phyloP scores from a whole-genome alignment of 768 basidiomycete genomes.

The Xerocomellus chrysenteron region DNA sequence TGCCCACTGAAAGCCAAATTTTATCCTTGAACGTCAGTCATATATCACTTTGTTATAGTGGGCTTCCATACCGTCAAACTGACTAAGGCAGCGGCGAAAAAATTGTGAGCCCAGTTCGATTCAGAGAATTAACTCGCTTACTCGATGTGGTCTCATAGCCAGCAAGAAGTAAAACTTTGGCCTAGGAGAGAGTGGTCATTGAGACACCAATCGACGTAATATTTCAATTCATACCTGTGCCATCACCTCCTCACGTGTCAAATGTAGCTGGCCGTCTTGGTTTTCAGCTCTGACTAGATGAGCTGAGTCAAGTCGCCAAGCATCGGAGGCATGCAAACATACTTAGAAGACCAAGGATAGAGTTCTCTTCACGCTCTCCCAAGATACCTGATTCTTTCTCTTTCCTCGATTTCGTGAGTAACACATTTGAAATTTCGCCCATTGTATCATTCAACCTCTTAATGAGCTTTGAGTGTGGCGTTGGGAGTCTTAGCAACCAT shows the following conservation, averaged over 20 bases:
- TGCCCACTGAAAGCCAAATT: conserved; percentile 39
- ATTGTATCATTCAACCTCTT: conserved; percentile 29
- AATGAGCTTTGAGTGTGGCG: conserved; percentile 22
- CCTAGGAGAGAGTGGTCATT: conserved; percentile 10
- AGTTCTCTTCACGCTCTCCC: conserved; percentile 34
- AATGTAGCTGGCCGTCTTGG: conserved; percentile 25
- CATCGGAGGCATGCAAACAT: background rate
- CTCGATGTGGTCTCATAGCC: conserved; percentile 44
- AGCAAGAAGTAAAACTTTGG: conserved; percentile 39
- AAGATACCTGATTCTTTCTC: conserved; percentile 32
- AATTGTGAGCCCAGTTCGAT: background rate
- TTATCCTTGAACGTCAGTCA: background rate
- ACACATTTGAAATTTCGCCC: conserved; percentile 33
- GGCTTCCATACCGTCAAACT: conserved; percentile 10
- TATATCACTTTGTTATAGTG: background rate
- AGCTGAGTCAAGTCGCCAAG: background rate
- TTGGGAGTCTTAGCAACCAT: conserved; percentile 32
- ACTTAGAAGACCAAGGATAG: conserved; percentile 41
- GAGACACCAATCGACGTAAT: background rate
- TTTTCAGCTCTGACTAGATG: conserved; percentile 39
- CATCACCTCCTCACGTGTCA: conserved; percentile 43
- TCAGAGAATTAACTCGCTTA: conserved; percentile 3
- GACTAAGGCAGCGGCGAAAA: background rate
- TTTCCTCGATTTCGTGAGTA: conserved; percentile 32
- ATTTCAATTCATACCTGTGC: conserved; percentile 25